These are phyloP conservation scores for Malus hybrid DNA, from an alignment of 331 rosid species.

Conservation along the genomic window DNA sequence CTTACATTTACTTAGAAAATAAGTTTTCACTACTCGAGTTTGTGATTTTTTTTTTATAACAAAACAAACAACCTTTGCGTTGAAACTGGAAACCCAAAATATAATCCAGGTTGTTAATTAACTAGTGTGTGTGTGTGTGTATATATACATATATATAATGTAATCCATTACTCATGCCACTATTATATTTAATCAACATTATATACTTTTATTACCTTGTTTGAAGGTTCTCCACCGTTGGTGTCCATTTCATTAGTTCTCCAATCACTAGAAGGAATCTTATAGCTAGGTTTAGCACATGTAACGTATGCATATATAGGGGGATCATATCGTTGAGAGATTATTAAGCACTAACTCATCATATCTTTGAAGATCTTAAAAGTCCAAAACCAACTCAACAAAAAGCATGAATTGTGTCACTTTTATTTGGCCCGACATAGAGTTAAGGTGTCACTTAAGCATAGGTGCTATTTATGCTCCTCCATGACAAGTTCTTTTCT, in stretches of 20 bases:
- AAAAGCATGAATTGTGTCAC: neutral
- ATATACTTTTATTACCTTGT: neutral
- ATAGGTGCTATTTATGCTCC: neutral
- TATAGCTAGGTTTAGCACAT: neutral
- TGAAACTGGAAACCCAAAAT: too few species aligned
- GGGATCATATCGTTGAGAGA: neutral
- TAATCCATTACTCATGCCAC: too few species aligned
- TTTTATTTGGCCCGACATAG: neutral
- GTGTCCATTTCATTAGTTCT: constrained; percentile 21
- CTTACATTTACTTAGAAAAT: too few species aligned
- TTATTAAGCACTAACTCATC: constrained; percentile 16
- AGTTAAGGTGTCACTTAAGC: neutral
- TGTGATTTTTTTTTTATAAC: too few species aligned
- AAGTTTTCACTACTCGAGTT: too few species aligned
- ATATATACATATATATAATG: too few species aligned
- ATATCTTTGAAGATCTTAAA: constrained; percentile 31
- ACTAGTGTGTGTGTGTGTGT: too few species aligned
- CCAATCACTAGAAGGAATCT: neutral
- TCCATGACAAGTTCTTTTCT: neutral
- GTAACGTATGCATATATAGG: neutral
- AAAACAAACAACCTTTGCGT: too few species aligned
- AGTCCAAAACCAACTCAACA: neutral
- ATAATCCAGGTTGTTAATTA: too few species aligned
- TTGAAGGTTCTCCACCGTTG: constrained; percentile 10
- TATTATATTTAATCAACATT: too few species aligned